A percentile compares a stretch with the other conserved stretches of the same genome.
These are phyloP conservation scores for Coemansia sp. DNA, from an alignment of 192 early-diverging fungal species.

Conservation along the genomic window DNA sequence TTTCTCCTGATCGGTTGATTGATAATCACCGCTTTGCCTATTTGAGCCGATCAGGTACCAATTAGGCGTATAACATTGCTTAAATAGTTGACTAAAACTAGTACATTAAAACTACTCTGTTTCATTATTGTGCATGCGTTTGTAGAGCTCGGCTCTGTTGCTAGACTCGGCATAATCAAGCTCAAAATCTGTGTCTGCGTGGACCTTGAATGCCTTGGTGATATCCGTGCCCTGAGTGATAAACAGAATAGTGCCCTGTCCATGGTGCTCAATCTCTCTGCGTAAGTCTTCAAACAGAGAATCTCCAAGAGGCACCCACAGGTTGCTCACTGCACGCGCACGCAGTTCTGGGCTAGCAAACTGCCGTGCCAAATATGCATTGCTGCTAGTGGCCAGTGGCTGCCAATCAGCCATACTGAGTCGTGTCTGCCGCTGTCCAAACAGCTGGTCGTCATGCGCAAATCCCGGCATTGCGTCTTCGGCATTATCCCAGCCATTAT, in stretches of 20 bases:
- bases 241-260: conserved; percentile 39
- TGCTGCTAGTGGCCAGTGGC: neutral
- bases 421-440: neutral
- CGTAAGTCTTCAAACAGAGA: conserved; percentile 18
- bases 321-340: conserved; percentile 26
- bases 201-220: conserved; percentile 8
- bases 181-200: conserved; percentile 23
- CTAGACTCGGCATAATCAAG: conserved; percentile 2
- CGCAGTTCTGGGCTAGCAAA: conserved; percentile 27
- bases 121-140: neutral
- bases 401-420: neutral
- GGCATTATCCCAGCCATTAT: conserved; percentile 1
- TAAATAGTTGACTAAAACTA: too few relatives aligned
- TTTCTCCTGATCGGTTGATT: too few relatives aligned
- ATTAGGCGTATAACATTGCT: too few relatives aligned
- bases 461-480: neutral
- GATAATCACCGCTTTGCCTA: too few relatives aligned
- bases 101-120: too few relatives aligned
- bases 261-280: conserved; percentile 29
- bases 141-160: conserved; percentile 18
- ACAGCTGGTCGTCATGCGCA: neutral
- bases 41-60: too few relatives aligned
- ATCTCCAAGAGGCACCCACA: conserved; percentile 48
- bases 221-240: conserved; percentile 35
- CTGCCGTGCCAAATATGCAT: conserved; percentile 13